Base-by-base conservation (phyloP, 2,329 filamentous ascomycete genomes). In the Hypoxylon sp. region DNA sequence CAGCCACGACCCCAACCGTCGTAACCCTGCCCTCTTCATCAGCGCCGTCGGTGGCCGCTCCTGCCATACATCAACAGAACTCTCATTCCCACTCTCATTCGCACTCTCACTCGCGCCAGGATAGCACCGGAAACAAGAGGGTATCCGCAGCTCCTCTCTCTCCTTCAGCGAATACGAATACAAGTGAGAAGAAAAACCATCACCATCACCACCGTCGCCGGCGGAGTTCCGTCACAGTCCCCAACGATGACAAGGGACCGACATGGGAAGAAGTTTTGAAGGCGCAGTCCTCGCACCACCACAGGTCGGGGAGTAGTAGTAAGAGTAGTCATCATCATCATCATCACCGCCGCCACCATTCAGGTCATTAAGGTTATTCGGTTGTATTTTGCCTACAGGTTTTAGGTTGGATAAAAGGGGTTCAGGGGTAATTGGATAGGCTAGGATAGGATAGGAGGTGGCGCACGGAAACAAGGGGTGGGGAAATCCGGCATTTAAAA, bases 191-290 rank as follows among this genome's bases (percentile, higher is more conserved):
- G 55, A 57, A 59, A 5, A 55, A 68, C 25, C 36, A 63, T 14
- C 32, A 38, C 17, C 53, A 59, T 10, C 21, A 25, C 17, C 61
- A 59, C 28, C 34, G 45, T 5, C 50, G 50, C 1, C 43, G 49
- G 11, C 52, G 46, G 17, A 41, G 52, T 46, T 46, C 25, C 9
- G 65, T 62, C 19, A 45, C 41, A n/a, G 46, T 36, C 56, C 17
- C 69, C 49, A 58, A 61, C 9, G 71, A 75, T 2, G 72, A 74
- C 14, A 72, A 69, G 52, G 73, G 75, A 2, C 75, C 75, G 58
- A 77, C 76, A 14, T 78, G 76, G 76, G 75, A 74, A 11, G 76
- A 79, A 60, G 75, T 74, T 23, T 49, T 78, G 43, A 70, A 67
- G 57, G 67, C 65, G 4, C 68, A 55, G 36, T n/a, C 58, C 2